phyloP scores from a whole-genome alignment of 1,139 yeast species.

The Kurtzmaniella quercitrusa region DNA sequence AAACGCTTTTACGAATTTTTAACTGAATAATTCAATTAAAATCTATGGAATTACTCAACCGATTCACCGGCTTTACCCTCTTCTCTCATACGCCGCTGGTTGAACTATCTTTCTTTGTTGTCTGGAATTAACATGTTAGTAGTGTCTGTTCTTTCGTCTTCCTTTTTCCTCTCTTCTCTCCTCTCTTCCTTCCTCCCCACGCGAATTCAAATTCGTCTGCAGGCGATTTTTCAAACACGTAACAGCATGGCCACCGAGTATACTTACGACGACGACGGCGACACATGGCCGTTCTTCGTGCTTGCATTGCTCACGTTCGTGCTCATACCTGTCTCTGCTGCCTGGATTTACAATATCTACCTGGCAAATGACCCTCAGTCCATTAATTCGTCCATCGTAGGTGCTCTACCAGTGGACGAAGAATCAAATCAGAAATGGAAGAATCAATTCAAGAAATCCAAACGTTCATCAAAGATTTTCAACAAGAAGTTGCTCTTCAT shows the following conservation, averaged over 20 bases:
- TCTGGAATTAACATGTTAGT: too few species aligned
- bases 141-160: constrained; percentile 1
- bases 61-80: too few species aligned
- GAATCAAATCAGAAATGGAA: not conserved
- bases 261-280: constrained; percentile 85
- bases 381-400: constrained; percentile 23
- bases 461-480: constrained; percentile 35
- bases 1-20: too few species aligned
- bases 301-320: constrained; percentile 62
- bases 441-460: constrained; percentile 29
- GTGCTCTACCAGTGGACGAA: constrained; percentile 25
- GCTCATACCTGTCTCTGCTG: constrained; percentile 65
- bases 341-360: constrained; percentile 31
- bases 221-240: constrained; percentile 3
- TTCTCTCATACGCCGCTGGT: too few species aligned
- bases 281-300: constrained; percentile 94
- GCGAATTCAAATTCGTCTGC: constrained; percentile 2
- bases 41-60: too few species aligned
- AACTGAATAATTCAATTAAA: too few species aligned
- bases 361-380: constrained; percentile 18
- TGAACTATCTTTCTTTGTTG: too few species aligned
- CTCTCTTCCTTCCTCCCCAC: constrained; percentile 3
- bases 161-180: not conserved
- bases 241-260: constrained; percentile 40
- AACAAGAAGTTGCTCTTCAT: constrained; percentile 45